Conservation (phyloP, 140 eudicot genomes). For the Anethum foeniculum region DNA sequence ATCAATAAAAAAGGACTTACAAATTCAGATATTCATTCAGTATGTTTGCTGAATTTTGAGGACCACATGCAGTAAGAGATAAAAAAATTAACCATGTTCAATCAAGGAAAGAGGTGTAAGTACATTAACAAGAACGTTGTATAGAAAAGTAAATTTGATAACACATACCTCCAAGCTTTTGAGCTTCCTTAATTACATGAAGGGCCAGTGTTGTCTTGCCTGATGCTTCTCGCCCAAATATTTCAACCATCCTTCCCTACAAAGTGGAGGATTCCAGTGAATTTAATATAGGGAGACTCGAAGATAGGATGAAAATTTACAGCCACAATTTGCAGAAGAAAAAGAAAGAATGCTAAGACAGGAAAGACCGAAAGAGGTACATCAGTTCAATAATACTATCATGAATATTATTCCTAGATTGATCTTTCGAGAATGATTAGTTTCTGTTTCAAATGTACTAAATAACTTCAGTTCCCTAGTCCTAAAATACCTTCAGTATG, state of each 20-base stretch:
- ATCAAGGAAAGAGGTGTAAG: neutral
- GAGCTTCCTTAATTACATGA: constrained; percentile 86
- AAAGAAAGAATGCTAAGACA: neutral
- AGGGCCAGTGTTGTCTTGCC: constrained; percentile 97
- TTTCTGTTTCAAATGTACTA: neutral
- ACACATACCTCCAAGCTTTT: constrained; percentile 80
- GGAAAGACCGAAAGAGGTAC: neutral
- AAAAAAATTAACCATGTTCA: neutral
- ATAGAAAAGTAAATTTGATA: neutral
- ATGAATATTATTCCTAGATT: neutral
- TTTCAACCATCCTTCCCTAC: constrained; percentile 95
- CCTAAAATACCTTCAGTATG: neutral
- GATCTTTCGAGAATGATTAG: neutral
- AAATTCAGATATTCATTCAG: neutral
- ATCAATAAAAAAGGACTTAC: neutral
- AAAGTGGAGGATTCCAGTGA: constrained; percentile 17
- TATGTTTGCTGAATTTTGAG: neutral
- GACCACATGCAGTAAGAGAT: neutral
- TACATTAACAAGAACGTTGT: neutral
- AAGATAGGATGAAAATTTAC: neutral
- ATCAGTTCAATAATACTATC: neutral
- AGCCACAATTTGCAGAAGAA: neutral
- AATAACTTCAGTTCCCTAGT: neutral
- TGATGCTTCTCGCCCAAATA: constrained; percentile 88
- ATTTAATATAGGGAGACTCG: neutral